Evolutionary conservation across 2,329 filamentous ascomycete genomes (phyloP), one percentile per base, ranked within the genome.

Genomic region (Trichoderma sp.): DNA sequence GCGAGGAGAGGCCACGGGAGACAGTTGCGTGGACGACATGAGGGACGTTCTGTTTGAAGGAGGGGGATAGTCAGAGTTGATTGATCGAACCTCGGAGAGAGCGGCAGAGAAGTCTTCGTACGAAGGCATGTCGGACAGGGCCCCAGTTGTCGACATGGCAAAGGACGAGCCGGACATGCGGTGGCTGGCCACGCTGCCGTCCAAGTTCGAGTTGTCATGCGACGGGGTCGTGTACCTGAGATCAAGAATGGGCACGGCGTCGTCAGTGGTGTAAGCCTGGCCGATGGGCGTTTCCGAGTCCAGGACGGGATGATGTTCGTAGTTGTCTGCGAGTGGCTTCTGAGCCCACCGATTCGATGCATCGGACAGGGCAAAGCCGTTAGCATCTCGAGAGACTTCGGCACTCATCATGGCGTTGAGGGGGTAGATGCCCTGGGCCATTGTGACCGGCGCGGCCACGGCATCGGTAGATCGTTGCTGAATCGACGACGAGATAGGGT

Each of bases 131-230:
- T 93, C 91, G 6, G 90, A 91, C 55, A 92, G 82, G 26, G 85
- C 85, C 26, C 90, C 87, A 55, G 87, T 87, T 1, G 88, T 92
- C 17, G 91, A 93, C 82, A 93, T 87, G 50, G 91, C 92, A 77
- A 92, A 92, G 1, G 91, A 93, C 3, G 91, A 93, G 62, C 91
- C 91, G 23, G 91, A 93, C 84, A 92, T 87, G 73, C 90, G 87
- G 72, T 91, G 86, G 61, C 86, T 84, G 73, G 88, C 86, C 59
- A 86, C 80, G n/a, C 82, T 83, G 68, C 85, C 82, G 53, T 89
- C 88, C 73, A 87, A 84, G 71, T 82, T 83, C 30, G 66, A 47
- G 68, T 83, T 81, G n/a, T 90, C 88, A 26, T 79, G 77, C 43
- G 79, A 84, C 75, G 75, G 82, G 75, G 72, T 84, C 79, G 73